Conservation (phyloP, 2,329 filamentous ascomycete species). For the Tolypocladium album region DNA sequence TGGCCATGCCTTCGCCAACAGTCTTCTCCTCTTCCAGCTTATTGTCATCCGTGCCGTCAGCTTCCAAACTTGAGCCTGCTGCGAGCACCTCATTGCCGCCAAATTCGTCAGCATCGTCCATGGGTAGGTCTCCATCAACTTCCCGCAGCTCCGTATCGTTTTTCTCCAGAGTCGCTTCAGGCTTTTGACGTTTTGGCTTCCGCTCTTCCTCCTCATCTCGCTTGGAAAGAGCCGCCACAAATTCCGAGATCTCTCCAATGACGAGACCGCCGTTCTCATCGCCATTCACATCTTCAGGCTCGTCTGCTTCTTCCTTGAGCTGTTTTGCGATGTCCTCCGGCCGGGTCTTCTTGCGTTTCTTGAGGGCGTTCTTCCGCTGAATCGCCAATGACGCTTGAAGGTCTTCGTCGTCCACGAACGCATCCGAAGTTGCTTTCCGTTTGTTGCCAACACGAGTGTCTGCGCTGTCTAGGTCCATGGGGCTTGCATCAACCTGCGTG, state of each 20-base stretch:
- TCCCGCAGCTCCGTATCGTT: not conserved
- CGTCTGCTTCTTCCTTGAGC: slow-evolving; percentile 53
- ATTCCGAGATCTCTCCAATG: slow-evolving; percentile 94
- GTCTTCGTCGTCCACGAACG: slow-evolving; percentile 84
- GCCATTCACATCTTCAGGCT: slow-evolving; percentile 33
- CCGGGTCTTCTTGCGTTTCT: slow-evolving; percentile 79
- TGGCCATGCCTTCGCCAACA: slow-evolving; percentile 67
- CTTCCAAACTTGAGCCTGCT: slow-evolving; percentile 3
- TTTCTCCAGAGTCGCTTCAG: not conserved
- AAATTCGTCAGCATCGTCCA: slow-evolving; percentile 17
- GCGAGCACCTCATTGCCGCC: slow-evolving; percentile 19
- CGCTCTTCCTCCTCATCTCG: slow-evolving; percentile 45
- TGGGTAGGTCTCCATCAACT: slow-evolving; percentile 11
- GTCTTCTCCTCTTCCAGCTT: slow-evolving; percentile 81
- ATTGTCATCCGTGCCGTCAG: slow-evolving; percentile 37
- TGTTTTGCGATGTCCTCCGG: slow-evolving; percentile 82
- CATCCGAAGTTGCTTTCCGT: slow-evolving; percentile 51
- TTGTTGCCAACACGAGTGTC: slow-evolving; percentile 42
- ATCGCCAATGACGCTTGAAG: slow-evolving; percentile 74
- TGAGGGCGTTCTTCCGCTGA: slow-evolving; percentile 75
- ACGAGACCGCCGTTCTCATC: slow-evolving; percentile 52
- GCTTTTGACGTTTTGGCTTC: slow-evolving; percentile 35
- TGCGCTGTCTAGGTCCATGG: slow-evolving; percentile 71
- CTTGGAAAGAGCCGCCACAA: slow-evolving; percentile 75
- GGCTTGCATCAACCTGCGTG: slow-evolving; percentile 26